Percentiles rank a stretch among this genome's conserved stretches.
Evolutionary conservation across 2,329 filamentous ascomycete species (phyloP).

Genomic region (Akanthomyces muscarius): DNA sequence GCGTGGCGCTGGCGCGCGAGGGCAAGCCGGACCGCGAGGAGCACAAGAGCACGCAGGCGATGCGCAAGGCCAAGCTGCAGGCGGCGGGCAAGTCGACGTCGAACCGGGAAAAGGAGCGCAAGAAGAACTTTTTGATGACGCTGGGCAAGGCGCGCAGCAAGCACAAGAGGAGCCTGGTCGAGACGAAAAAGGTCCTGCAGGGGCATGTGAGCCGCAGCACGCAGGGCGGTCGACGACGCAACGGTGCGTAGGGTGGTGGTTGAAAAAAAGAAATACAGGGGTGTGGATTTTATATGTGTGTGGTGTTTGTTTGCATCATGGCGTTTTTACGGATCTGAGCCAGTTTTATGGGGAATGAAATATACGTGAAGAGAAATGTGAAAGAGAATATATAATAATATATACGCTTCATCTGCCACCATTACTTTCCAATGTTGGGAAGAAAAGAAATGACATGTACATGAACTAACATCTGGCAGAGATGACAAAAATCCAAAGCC

Average conservation of each 20-base stretch:
- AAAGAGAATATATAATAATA: background rate
- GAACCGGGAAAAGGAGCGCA: conserved; percentile 92
- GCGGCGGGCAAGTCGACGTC: conserved; percentile 91
- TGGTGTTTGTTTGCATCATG: background rate
- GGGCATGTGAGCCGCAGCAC: conserved; percentile 81
- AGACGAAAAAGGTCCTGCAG: conserved; percentile 75
- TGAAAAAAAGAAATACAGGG: background rate
- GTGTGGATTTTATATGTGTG: background rate
- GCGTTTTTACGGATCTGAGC: background rate
- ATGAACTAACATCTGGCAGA: background rate
- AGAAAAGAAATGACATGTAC: background rate
- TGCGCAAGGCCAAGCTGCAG: conserved; percentile 81
- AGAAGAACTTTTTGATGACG: conserved; percentile 99
- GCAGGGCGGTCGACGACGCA: conserved; percentile 76
- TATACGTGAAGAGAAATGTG: background rate
- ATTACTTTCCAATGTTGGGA: background rate
- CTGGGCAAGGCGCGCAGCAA: conserved; percentile 93
- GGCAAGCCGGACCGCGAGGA: conserved; percentile 73
- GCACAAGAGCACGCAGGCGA: conserved; percentile 81
- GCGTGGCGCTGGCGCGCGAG: conserved; percentile 75
- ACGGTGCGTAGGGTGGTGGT: conserved; percentile 39
- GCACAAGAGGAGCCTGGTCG: conserved; percentile 87
- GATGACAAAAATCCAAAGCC: background rate
- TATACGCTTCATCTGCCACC: background rate
- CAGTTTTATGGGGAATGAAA: background rate